Evolutionary conservation across 106 monocot species (phyloP).

Genomic region (Dactylorhiza incarnata): DNA sequence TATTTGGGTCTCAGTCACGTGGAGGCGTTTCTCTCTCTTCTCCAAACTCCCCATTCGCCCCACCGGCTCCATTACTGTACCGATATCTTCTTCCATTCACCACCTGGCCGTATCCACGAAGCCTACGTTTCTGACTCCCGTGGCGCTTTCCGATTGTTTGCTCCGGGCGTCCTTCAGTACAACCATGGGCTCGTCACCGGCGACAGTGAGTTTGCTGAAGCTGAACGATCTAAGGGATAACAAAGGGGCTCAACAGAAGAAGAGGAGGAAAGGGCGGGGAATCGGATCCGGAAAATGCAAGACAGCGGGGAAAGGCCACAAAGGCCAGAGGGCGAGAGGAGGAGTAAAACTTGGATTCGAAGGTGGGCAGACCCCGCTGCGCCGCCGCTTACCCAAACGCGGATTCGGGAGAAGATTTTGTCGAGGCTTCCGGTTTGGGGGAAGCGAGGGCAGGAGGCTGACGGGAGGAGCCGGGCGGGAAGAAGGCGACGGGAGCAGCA

Average conservation of each 20-base stretch:
- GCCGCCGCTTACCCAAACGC: conserved; percentile 62
- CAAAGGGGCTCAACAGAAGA: too few species aligned
- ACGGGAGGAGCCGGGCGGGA: too few species aligned
- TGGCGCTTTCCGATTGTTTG: not conserved
- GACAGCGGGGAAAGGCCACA: conserved; percentile 86
- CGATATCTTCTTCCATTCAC: not conserved
- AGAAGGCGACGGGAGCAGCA: too few species aligned
- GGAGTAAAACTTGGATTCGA: conserved; percentile 87
- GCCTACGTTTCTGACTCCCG: not conserved
- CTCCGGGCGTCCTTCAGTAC: not conserved
- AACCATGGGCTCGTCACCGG: conserved; percentile 8
- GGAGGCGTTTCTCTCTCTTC: conserved; percentile 20
- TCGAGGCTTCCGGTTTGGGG: conserved; percentile 79
- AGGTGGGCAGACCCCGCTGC: conserved; percentile 88
- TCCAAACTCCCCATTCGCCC: conserved; percentile 4
- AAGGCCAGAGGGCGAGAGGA: conserved; percentile 89
- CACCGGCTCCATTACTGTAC: not conserved
- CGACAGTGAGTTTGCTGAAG: conserved; percentile 33
- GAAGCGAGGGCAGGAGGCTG: too few species aligned
- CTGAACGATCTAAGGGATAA: conserved; percentile 87
- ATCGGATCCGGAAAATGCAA: conserved; percentile 94
- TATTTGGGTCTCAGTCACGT: too few species aligned
- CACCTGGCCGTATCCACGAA: not conserved
- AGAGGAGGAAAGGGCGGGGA: conserved; percentile 80
- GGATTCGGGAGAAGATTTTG: conserved; percentile 82